These are phyloP conservation scores for Rhizopus sp. DNA, from an alignment of 371 early-diverging fungal species.

Conservation along the genomic window DNA sequence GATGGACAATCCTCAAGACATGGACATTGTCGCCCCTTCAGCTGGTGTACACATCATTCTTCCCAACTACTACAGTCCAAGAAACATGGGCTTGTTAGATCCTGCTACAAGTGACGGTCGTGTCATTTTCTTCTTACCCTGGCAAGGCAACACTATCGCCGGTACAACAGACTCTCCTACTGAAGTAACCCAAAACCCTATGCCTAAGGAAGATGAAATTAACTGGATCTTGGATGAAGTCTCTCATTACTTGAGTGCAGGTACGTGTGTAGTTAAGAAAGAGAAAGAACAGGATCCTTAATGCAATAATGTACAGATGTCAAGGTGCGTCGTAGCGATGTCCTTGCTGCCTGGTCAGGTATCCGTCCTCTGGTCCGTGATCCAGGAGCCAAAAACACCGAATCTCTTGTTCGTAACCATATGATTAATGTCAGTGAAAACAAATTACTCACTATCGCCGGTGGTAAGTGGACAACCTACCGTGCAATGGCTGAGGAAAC, in stretches of 20 bases:
- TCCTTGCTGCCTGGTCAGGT: conserved; percentile 98
- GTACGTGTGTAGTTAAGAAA: conserved; percentile 26
- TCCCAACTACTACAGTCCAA: conserved; percentile 92
- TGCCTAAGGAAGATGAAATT: conserved; percentile 94
- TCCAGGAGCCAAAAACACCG: conserved; percentile 89
- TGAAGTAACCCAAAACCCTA: conserved; percentile 76
- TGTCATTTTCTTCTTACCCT: conserved; percentile 99
- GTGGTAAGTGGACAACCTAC: conserved; percentile 99
- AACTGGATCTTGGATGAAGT: conserved; percentile 96
- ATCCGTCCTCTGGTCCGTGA: conserved; percentile 99
- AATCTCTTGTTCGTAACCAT: conserved; percentile 95
- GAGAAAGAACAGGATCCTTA: background rate
- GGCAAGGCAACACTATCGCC: conserved; percentile 97
- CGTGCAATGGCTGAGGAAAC: conserved; percentile 99
- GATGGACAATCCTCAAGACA: conserved; percentile 76
- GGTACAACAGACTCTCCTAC: conserved; percentile 98
- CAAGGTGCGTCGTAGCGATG: conserved; percentile 94
- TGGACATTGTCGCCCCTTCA: conserved; percentile 92
- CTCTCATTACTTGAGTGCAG: conserved; percentile 81
- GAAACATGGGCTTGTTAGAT: conserved; percentile 97
- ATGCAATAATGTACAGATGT: conserved; percentile 50
- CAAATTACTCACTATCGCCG: conserved; percentile 95
- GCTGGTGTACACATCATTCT: conserved; percentile 98
- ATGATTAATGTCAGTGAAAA: conserved; percentile 87
- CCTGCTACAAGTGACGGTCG: conserved; percentile 98